Evolutionary conservation across 2,329 filamentous ascomycete genomes (phyloP).

Genomic region (Hyphodiscus sp.): DNA sequence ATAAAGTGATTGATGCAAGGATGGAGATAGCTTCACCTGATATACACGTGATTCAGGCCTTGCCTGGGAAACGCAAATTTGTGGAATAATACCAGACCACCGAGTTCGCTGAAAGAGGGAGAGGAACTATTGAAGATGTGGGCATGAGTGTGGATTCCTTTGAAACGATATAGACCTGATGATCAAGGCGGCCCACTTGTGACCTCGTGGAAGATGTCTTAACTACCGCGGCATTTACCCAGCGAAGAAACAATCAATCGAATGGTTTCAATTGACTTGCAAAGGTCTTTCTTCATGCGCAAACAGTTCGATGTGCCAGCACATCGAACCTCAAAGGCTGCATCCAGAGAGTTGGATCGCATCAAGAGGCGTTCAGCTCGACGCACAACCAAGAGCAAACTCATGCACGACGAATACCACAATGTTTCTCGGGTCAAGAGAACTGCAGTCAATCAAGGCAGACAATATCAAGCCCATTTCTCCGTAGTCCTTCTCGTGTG

Average conservation of each 20-base stretch:
- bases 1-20: background rate
- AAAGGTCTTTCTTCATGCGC: background rate
- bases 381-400: background rate
- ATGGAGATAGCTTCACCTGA: too few relatives aligned
- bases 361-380: background rate
- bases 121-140: background rate
- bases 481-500: too few relatives aligned
- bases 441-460: background rate
- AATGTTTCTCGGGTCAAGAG: background rate
- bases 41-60: too few relatives aligned
- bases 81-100: background rate
- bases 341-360: background rate
- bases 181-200: background rate
- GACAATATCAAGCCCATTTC: background rate
- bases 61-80: too few relatives aligned
- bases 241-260: too few relatives aligned
- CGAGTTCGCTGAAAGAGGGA: background rate
- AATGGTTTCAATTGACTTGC: background rate
- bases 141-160: background rate
- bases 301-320: background rate
- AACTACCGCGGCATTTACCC: too few relatives aligned
- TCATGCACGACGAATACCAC: background rate
- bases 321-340: background rate
- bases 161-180: background rate
- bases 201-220: background rate